Base-by-base conservation (phyloP, 306 rosid species). In the Oxytropis ochrocephala region DNA sequence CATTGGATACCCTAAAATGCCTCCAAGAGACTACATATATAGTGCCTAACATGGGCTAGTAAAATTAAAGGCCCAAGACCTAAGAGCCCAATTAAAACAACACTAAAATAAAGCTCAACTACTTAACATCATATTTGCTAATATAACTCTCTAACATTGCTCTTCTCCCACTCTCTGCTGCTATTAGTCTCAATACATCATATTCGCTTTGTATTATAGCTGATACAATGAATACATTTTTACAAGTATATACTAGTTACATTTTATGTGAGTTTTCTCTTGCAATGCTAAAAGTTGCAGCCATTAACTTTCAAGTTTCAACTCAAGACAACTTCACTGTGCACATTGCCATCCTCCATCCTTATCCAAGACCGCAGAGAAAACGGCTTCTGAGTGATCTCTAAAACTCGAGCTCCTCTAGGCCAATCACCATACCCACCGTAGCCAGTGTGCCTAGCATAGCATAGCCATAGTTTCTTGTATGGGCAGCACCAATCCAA, bases 401-500 rank as follows among this genome's bases (percentile, higher is more conserved):
- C 86, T 27, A 86, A 38, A 55, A 91, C 72, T 29, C 89, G 79
- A 58, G 97, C 79, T 33, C 97, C 92, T 78, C 84, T 83, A 35
- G 86, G 67, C 97, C 92, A 88, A 75, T 69, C 48, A 41, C 97
- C 96, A 57, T 88, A 85, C 51, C 96, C 96, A 19, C 91, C 96
- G 43, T 86, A 91, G 11, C 97, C 96, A 14, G 91, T 91, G 56
- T 86, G 97, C 61, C 96, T 77, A 8, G 91, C 97, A 67, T 82
- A 88, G 75, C 97, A 88, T 42, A 91, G 77, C 93, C 91, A 91
- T 13, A 88, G 82, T 17, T 75, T 77, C 62, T 80, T 30, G 66
- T 72, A 73, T 36, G 92, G 97, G 76, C 97, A 91, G 68, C 97
- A 88, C 96, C 96, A 91, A 32, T 88, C 96, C 72, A 91, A 81